A percentile compares a stretch with the other conserved stretches of the same genome.
phyloP scores from a whole-genome alignment of 768 basidiomycete species.

The Sarcodon sp. region DNA sequence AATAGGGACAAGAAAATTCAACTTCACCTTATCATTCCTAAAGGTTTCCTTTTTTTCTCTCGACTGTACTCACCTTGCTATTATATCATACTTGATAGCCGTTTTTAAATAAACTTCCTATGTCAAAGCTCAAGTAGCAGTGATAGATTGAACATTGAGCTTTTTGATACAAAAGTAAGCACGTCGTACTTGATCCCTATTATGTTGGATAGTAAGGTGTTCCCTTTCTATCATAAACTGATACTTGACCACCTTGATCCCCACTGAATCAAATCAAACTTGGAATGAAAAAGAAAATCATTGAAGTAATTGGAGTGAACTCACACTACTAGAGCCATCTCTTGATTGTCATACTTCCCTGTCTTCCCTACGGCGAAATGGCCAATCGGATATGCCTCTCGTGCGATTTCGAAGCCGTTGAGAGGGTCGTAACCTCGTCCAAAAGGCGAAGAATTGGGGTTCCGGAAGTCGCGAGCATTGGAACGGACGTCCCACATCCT shows the following conservation, averaged over 20 bases:
- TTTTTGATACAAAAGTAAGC: too few species aligned
- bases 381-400: background rate
- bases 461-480: background rate
- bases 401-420: background rate
- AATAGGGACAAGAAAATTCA: too few species aligned
- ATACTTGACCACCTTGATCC: background rate
- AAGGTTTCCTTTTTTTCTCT: too few species aligned
- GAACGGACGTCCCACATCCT: background rate
- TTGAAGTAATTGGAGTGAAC: background rate
- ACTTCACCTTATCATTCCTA: too few species aligned
- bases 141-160: too few species aligned
- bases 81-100: too few species aligned
- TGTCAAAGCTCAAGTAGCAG: too few species aligned
- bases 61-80: too few species aligned
- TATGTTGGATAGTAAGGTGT: background rate
- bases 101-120: too few species aligned
- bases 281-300: background rate
- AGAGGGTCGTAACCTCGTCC: background rate
- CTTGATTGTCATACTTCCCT: background rate
- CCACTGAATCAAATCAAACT: background rate
- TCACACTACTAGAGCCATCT: background rate
- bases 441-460: background rate
- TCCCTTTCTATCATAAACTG: background rate
- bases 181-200: too few species aligned
- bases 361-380: background rate